Evolutionary conservation across 208 protist species (phyloP), one percentile per base, ranked within the genome.

Genomic region (Kentomonas sorsogonicus): DNA sequence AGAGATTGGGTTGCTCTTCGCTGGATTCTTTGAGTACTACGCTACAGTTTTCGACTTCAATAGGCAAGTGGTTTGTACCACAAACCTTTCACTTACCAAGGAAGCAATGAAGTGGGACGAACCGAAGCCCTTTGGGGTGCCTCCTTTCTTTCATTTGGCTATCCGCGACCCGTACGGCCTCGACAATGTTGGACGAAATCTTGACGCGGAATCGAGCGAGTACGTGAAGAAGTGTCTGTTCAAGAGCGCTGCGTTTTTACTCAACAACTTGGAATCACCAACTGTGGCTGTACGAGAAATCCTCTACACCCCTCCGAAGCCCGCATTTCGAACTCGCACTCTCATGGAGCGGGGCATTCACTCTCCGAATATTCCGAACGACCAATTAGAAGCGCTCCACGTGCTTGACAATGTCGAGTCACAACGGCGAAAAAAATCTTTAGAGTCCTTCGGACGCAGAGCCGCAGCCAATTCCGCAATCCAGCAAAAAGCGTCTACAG

Each of bases 131-230:
- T 38, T 66, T 18, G 70, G 60, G 16, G 74, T 60, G 43, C 89
- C 89, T 10, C 89, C 89, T 0, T 93, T 79, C 72, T 93, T 93
- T 66, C 65, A 88, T 15, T 91, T 95, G 72, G 81, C 75, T 23
- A 93, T 95, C 16, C 91, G 92, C 45, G 89, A 95, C 53, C 89
- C 89, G 1, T 93, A 89, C 51, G 83, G 89, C 9, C 58, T 91
- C 6, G 89, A 95, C 60, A 95, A 92, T 53, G 88, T 93, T 68
- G 86, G 63, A 11, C 74, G 89, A 15, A 95, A 92, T 63, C 70
- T 95, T n/a, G 79, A 89, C 51, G 10, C 41, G 6, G 71, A 83
- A 26, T 69, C 84, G 20, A 60, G 75, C 13, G 60, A 41, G 9
- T 92, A 80, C 52, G 83, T 94, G 13, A 66, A 65, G 23, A 52